These are phyloP conservation scores for Catunica adiposa DNA, from an alignment of 2,329 filamentous ascomycete genomes.

Conservation along the genomic window DNA sequence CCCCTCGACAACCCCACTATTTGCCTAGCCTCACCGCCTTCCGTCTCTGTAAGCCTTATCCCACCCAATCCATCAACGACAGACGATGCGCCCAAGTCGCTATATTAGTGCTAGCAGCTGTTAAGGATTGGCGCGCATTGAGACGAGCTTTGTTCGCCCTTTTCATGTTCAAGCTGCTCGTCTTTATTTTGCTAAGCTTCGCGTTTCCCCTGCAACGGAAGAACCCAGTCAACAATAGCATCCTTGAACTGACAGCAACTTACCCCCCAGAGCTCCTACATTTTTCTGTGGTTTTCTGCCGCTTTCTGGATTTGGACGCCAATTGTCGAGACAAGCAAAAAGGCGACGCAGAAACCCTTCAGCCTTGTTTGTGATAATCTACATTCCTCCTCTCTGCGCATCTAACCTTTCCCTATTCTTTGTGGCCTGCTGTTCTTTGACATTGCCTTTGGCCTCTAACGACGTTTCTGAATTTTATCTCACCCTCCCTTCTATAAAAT, in stretches of 20 bases:
- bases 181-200: conserved; percentile 3
- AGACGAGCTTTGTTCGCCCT: not conserved
- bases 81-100: not conserved
- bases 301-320: not conserved
- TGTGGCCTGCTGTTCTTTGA: not conserved
- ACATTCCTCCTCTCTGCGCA: not conserved
- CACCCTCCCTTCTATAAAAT: not conserved
- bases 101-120: conserved; percentile 3
- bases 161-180: not conserved
- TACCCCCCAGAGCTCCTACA: not conserved
- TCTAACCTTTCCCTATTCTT: not conserved
- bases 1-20: conserved; percentile 2
- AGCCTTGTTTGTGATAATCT: conserved; percentile 8
- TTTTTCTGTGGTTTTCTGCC: conserved; percentile 3
- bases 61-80: not conserved
- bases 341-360: conserved; percentile 6
- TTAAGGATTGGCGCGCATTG: not conserved
- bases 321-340: conserved; percentile 11
- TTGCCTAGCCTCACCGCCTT: conserved; percentile 1
- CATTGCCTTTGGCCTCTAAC: not conserved
- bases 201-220: conserved; percentile 13
- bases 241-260: not conserved
- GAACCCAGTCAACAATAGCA: conserved; percentile 7
- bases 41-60: not conserved
- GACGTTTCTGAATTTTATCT: conserved; percentile 2